Percentiles rank a stretch among this genome's conserved stretches.
These are phyloP conservation scores for Hericium coralloides DNA, from an alignment of 768 basidiomycete genomes.

Conservation along the genomic window DNA sequence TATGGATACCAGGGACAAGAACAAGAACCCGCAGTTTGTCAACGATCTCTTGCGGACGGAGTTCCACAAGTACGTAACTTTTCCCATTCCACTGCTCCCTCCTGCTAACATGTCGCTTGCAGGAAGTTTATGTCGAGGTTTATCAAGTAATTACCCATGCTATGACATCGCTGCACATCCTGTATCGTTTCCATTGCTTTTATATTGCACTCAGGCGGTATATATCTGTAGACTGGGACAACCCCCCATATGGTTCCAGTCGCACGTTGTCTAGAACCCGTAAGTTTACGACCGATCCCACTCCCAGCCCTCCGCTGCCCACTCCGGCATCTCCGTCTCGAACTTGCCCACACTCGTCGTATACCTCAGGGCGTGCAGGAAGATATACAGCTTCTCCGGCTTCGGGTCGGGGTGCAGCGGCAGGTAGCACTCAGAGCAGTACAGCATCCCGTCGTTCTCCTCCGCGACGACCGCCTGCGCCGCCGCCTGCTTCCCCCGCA, in stretches of 20 bases:
- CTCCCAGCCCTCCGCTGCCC: constrained; percentile 70
- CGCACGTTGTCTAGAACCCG: neutral
- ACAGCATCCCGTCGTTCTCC: constrained; percentile 30
- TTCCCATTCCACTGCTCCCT: neutral
- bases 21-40: constrained; percentile 68
- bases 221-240: neutral
- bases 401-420: constrained; percentile 90
- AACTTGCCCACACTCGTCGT: constrained; percentile 76
- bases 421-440: constrained; percentile 87
- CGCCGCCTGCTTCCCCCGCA: constrained; percentile 9
- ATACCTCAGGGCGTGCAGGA: constrained; percentile 85
- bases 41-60: constrained; percentile 93
- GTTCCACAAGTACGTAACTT: constrained; percentile 71
- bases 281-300: constrained; percentile 29
- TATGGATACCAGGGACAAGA: constrained; percentile 53
- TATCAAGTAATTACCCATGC: constrained; percentile 50
- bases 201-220: neutral
- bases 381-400: constrained; percentile 90
- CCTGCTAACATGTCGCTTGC: neutral
- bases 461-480: constrained; percentile 23
- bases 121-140: constrained; percentile 93
- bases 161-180: neutral
- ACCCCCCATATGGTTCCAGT: neutral
- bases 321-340: constrained; percentile 81
- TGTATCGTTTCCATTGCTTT: neutral